Evolutionary conservation across 2,329 filamentous ascomycete species (phyloP), one percentile per base, ranked within the genome.

Genomic region (Botrytis porri): DNA sequence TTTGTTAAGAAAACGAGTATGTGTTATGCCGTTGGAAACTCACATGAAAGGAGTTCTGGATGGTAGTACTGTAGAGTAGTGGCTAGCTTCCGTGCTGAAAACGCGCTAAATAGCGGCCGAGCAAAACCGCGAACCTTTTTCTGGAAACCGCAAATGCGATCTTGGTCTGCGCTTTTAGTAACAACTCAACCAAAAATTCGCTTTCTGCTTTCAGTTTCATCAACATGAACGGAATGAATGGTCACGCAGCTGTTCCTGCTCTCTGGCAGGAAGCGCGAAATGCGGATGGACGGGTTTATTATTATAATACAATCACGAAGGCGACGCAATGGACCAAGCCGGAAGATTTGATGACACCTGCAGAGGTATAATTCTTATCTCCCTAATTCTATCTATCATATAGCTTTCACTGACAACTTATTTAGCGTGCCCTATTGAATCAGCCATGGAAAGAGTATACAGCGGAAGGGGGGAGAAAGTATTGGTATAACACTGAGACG

Each of bases 371-470:
- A 77, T 72, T 54, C 78, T 73, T 63, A 7, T n/a, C 43, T 60
- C 14, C 69, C 48, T 7, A 61, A 65, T 76, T 83, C 77, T 57
- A 9, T 37, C 65, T 66, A 48, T 60, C 62, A 10, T 57, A 25
- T 69, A 35, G 63, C 54, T 18, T 25, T 66, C 62, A 73, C 69
- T 76, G 71, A 78, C 67, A 18, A 60, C 48, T 66, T 75, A 10
- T 51, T 48, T 74, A 95, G 93, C 92, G 92, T 80, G 93, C 93
- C 71, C 87, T 97, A 65, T 87, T 92, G 69, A 91, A 91, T 78
- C 93, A 96, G 78, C 93, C 93, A 76, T 99, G 95, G 94, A 96
- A 95, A 80, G 94, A 97, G 82, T 96, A 97, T 80, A 94, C 92
- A 39, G 91, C 93, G 35, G 90, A 94, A 75, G 93, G 93, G 76